Conservation (phyloP, 2,329 filamentous ascomycete genomes). For the Colletotrichum filicis region DNA sequence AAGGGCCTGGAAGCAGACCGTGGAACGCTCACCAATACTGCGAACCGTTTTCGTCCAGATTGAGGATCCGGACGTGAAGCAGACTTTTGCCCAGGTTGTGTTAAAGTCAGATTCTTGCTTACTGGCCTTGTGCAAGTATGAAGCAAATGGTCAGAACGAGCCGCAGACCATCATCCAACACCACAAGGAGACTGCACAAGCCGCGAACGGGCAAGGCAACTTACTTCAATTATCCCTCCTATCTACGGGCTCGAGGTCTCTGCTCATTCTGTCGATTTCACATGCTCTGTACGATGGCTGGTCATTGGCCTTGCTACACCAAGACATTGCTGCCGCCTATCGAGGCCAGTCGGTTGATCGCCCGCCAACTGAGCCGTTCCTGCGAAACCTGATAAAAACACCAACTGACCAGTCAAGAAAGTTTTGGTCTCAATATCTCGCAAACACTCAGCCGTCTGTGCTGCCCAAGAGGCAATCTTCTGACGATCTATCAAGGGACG, state of each 20-base stretch:
- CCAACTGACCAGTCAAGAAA: slow-evolving; percentile 44
- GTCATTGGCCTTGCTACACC: slow-evolving; percentile 80
- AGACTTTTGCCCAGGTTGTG: slow-evolving; percentile 62
- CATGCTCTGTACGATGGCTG: slow-evolving; percentile 93
- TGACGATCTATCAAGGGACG: slow-evolving; percentile 41
- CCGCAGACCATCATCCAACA: slow-evolving; percentile 48
- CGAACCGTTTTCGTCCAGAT: slow-evolving; percentile 79
- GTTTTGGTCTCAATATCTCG: slow-evolving; percentile 81
- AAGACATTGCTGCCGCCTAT: slow-evolving; percentile 77
- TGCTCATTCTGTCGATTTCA: slow-evolving; percentile 76
- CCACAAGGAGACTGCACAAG: slow-evolving; percentile 50
- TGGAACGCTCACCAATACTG: slow-evolving; percentile 74
- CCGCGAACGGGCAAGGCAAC: slow-evolving; percentile 46
- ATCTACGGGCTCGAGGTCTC: slow-evolving; percentile 45
- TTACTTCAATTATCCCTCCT: slow-evolving; percentile 63
- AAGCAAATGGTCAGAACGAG: slow-evolving; percentile 44
- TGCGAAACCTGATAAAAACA: slow-evolving; percentile 64
- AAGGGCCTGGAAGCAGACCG: slow-evolving; percentile 70
- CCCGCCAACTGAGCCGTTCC: slow-evolving; percentile 60
- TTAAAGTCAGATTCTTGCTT: slow-evolving; percentile 35
- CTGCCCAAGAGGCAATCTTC: slow-evolving; percentile 43
- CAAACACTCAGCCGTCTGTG: slow-evolving; percentile 55
- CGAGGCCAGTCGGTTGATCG: slow-evolving; percentile 51
- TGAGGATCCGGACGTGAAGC: slow-evolving; percentile 65
- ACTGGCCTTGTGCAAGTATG: slow-evolving; percentile 37